A percentile compares a stretch with the other conserved stretches of the same genome.
phyloP scores from a whole-genome alignment of 768 basidiomycete species.

The Rhodotorula sphaerocarpa region DNA sequence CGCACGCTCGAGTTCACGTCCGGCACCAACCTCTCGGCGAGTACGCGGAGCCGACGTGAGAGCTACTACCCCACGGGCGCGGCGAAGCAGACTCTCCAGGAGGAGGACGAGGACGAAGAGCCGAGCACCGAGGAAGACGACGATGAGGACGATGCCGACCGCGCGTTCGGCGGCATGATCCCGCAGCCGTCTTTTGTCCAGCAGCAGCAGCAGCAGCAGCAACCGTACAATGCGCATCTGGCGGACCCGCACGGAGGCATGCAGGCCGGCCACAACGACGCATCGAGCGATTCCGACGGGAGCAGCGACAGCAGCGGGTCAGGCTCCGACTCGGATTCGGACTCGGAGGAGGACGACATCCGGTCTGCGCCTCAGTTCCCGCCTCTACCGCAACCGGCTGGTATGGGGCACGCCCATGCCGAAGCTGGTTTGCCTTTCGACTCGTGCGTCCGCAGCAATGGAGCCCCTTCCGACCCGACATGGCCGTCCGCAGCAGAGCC shows the following conservation, averaged over 20 bases:
- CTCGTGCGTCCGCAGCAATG: too few relatives aligned
- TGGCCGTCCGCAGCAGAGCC: slow-evolving; percentile 31
- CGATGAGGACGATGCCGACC: slow-evolving; percentile 19
- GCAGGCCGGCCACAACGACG: slow-evolving; percentile 35
- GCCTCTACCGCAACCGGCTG: too few relatives aligned
- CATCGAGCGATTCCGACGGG: not conserved
- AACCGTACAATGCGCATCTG: too few relatives aligned
- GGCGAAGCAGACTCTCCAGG: not conserved
- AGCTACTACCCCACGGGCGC: slow-evolving; percentile 9
- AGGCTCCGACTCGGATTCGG: not conserved
- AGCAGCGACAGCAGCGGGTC: slow-evolving; percentile 12
- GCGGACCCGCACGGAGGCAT: slow-evolving; percentile 38
- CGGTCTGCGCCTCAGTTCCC: too few relatives aligned
- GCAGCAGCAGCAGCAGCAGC: not conserved
- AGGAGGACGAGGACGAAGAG: slow-evolving; percentile 36
- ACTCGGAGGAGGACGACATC: slow-evolving; percentile 16
- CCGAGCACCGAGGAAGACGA: slow-evolving; percentile 32
- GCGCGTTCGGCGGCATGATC: slow-evolving; percentile 24
- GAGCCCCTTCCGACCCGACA: too few relatives aligned
- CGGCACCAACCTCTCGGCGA: slow-evolving; percentile 6
- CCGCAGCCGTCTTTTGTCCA: slow-evolving; percentile 38
- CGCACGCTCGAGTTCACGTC: slow-evolving; percentile 73
- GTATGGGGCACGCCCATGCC: too few relatives aligned
- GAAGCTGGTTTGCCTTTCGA: too few relatives aligned
- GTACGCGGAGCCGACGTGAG: slow-evolving; percentile 11